Base-by-base conservation (phyloP, 805 yeast species). In the Zygosaccharomyces kombuchaensis region DNA sequence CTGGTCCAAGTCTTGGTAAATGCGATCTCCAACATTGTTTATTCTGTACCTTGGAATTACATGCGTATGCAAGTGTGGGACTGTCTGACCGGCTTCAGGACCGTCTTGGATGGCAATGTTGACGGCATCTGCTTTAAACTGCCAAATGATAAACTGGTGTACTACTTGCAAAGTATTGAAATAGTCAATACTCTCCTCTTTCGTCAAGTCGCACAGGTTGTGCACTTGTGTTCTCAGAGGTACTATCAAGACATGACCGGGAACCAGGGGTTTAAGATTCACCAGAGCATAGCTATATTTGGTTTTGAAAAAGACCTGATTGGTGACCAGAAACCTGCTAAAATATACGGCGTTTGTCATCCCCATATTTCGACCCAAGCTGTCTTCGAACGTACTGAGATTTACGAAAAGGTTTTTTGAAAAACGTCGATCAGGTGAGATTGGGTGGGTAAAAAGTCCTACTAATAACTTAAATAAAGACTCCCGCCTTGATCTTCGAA, bases 21-120 rank as follows among this genome's bases (percentile, higher is more conserved):
- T 75, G 32, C 78, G 81, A 61, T 87, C 96, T 1, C 88, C 88
- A 38, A 79, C 66, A 48, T 81, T 83, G 37, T 73, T 63, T 9
- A 63, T 52, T 41, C 70, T 72, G 61, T 75, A 81, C 34, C 99
- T 74, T 6, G 99, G 99, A 16, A 93, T 89, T 14, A 93, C 68
- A 63, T 93, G 99, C 16, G 96, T 84, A 64, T 93, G 99, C 23
- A 91, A 74, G 66, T 93, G 99, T 4, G 97, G 96, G 2, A 93
- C 82, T n/a, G 90, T 79, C 62, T 93, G 99, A 3, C 99, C 99
- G 1, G 97, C 91, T 40, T 88, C 88, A 0, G 89, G 86, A 0
- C 99, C 99, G 62, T 93, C 99, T 63, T 93, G 99, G 48, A 95
- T 87, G 9, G 97, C 91, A 32, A 93, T 75, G 60, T 95, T 95